Base-by-base conservation (phyloP, 768 basidiomycete genomes). In the Dentipellis fragilis region DNA sequence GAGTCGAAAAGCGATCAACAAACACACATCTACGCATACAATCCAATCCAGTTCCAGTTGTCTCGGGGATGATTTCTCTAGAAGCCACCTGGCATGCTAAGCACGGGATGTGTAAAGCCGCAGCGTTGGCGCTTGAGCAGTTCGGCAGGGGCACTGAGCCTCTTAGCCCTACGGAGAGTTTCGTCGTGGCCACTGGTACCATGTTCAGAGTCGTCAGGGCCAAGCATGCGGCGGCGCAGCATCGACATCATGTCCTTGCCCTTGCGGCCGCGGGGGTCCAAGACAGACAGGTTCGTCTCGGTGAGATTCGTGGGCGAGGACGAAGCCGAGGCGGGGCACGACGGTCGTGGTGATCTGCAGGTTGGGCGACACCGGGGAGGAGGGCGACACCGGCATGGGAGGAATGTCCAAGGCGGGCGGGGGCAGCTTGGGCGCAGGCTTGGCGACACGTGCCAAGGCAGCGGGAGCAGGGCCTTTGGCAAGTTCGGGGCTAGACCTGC, bases 61-160 rank as follows among this genome's bases (percentile, higher is more conserved):
- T 4, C 7, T 8, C 42, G 10, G 7, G 42, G n/a, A 16, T 19
- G n/a, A 45, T 7, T 16, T 22, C 17, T n/a, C 74, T 67, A 85
- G 68, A 87, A 84, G 34, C 75, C 80, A 35, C 82, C 83, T 5
- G 80, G 78, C 58, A 83, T 65, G 10, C 73, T 68, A 46, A 87
- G 75, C 47, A 81, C 73, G 12, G 80, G 79, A 63, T 82, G 80
- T 60, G 76, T 70, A 64, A 86, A 85, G 42, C 80, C 81, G 46
- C 64, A 59, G 54, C 84, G 81, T 49, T 73, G 69, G 46, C 72
- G 66, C 17, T 72, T 69, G 57, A 75, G 71, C 39, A 85, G 67
- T 64, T 87, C 81, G 10, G 81, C 81, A 21, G 84, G 85, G 9
- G 82, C 83, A 63, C 83, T 85, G 61, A 74, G 74, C 51, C 85